These are phyloP conservation scores for Aspergillus affinis DNA, from an alignment of 495 filamentous ascomycete species.

Conservation along the genomic window DNA sequence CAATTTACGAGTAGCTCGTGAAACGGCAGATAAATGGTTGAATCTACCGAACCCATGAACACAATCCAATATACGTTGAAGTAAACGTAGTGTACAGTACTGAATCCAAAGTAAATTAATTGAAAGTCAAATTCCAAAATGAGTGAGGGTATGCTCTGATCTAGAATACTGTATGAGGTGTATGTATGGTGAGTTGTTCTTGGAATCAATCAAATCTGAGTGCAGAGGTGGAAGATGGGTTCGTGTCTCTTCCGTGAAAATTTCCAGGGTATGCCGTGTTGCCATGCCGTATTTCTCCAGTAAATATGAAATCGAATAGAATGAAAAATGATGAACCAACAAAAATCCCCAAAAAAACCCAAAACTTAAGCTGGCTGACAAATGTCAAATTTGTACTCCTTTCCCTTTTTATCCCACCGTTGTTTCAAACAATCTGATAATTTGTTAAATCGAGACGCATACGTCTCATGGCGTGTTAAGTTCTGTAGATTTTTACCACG, in stretches of 20 bases:
- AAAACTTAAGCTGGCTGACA: constrained; percentile 11
- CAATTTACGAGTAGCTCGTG: too few species aligned
- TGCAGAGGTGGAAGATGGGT: background rate
- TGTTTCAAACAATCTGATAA: background rate
- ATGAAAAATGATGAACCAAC: constrained; percentile 12
- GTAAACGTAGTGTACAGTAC: too few species aligned
- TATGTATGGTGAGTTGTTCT: too few species aligned
- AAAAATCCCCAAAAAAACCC: constrained; percentile 9
- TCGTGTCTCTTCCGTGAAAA: background rate
- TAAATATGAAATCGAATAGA: constrained; percentile 4
- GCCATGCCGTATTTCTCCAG: constrained; percentile 21
- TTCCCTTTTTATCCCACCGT: background rate
- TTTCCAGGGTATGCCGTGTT: constrained; percentile 22
- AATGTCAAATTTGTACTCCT: background rate
- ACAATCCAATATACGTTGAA: too few species aligned
- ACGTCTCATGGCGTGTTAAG: constrained; percentile 20
- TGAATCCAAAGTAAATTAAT: too few species aligned
- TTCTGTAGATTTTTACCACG: constrained; percentile 59
- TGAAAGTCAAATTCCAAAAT: too few species aligned
- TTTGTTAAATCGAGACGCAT: background rate
- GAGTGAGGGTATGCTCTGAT: background rate
- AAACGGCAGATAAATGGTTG: too few species aligned
- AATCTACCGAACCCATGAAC: too few species aligned
- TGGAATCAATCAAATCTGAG: background rate
- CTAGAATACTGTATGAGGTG: background rate